A percentile compares a stretch with the other conserved stretches of the same genome.
phyloP scores from a whole-genome alignment of 179 eudicot genomes.

The Nepenthes alata region DNA sequence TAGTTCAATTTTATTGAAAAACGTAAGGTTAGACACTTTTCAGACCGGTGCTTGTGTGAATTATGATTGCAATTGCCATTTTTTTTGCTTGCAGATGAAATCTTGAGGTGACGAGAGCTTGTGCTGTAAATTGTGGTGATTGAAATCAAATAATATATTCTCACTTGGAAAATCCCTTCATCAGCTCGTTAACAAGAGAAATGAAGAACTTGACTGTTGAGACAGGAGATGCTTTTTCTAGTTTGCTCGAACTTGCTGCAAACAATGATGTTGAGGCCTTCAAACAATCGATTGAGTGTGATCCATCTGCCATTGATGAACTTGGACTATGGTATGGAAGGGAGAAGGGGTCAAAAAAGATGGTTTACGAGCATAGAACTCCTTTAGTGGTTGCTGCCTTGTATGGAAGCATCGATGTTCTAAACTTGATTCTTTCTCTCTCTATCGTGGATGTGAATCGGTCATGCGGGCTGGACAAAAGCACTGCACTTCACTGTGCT shows the following conservation, averaged over 20 bases:
- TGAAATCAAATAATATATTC: too few species aligned
- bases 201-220: constrained; percentile 39
- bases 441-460: constrained; percentile 45
- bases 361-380: constrained; percentile 45
- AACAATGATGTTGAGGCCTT: constrained; percentile 46
- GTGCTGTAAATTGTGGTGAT: too few species aligned
- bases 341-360: constrained; percentile 38
- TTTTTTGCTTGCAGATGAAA: too few species aligned
- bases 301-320: constrained; percentile 32
- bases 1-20: too few species aligned
- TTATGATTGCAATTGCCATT: too few species aligned
- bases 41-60: too few species aligned
- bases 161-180: too few species aligned
- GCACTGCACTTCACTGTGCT: constrained; percentile 68
- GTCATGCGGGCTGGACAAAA: constrained; percentile 34
- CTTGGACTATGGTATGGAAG: constrained; percentile 57
- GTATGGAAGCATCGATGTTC: constrained; percentile 45
- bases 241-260: constrained; percentile 58
- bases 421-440: constrained; percentile 36
- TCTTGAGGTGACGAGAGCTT: too few species aligned
- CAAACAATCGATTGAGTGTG: constrained; percentile 22
- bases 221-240: constrained; percentile 41
- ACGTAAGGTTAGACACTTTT: too few species aligned
- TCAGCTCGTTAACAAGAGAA: not conserved
- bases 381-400: constrained; percentile 62